Evolutionary conservation across 768 basidiomycete genomes (phyloP).

Genomic region (Mycena olivaceomarginata): DNA sequence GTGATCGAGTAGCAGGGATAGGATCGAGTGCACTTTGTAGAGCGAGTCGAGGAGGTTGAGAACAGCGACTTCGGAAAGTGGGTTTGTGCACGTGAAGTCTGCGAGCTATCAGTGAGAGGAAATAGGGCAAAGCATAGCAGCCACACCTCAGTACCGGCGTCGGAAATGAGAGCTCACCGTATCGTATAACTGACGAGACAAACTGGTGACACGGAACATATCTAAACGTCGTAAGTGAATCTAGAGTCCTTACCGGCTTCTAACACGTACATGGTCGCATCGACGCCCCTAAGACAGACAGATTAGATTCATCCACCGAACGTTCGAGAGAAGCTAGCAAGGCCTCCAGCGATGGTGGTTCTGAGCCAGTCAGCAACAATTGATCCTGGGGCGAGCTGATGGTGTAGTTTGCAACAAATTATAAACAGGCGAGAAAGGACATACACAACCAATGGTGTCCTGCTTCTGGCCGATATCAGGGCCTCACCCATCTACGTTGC

Average conservation of each 20-base stretch:
- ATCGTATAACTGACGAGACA: constrained; percentile 6
- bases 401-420: background rate
- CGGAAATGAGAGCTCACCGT: background rate
- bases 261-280: constrained; percentile 17
- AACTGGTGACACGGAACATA: constrained; percentile 7
- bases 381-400: constrained; percentile 22
- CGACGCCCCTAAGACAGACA: background rate
- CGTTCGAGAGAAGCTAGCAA: constrained; percentile 15
- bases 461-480: background rate
- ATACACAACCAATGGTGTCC: constrained; percentile 19
- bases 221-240: background rate
- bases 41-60: background rate
- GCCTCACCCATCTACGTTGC: constrained; percentile 27
- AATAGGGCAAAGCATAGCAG: background rate
- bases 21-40: background rate
- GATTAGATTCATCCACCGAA: background rate
- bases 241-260: background rate
- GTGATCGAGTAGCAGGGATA: background rate
- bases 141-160: background rate
- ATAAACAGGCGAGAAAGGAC: background rate
- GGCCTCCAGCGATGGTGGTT: constrained; percentile 16
- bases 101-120: background rate
- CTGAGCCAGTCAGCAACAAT: constrained; percentile 21
- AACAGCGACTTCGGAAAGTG: constrained; percentile 4
- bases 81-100: constrained; percentile 4